These are phyloP conservation scores for Cupressus sempervirens DNA, from an alignment of 75 land plant genomes.

Conservation along the genomic window DNA sequence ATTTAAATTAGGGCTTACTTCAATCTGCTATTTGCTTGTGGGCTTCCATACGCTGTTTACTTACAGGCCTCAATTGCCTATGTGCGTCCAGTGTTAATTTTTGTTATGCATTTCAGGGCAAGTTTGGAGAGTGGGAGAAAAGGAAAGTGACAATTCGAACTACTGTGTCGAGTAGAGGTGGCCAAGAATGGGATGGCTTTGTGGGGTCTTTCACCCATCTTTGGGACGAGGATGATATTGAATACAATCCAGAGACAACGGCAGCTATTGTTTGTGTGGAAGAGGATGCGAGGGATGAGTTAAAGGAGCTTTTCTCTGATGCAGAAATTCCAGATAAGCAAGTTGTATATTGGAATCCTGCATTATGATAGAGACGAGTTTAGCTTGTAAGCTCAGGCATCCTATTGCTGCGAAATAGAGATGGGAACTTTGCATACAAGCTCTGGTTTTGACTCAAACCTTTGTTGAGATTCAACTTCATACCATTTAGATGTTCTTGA, in stretches of 20 bases:
- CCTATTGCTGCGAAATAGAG: too few relatives aligned
- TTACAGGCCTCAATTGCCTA: too few relatives aligned
- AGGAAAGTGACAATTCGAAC: conserved; percentile 28
- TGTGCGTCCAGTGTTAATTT: background rate
- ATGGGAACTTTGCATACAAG: too few relatives aligned
- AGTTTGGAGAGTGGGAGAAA: conserved; percentile 25
- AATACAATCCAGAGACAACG: conserved; percentile 40
- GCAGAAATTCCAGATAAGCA: conserved; percentile 37
- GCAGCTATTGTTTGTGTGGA: conserved; percentile 39
- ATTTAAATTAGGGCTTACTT: too few relatives aligned
- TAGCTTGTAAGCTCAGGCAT: too few relatives aligned
- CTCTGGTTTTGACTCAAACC: too few relatives aligned
- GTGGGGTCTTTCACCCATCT: conserved; percentile 31
- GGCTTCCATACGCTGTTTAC: too few relatives aligned
- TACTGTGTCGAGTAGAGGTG: conserved; percentile 16
- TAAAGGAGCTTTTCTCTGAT: conserved; percentile 23
- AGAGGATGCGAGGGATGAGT: conserved; percentile 7
- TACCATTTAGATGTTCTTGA: too few relatives aligned
- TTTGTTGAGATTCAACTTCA: too few relatives aligned
- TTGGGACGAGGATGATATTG: conserved; percentile 46
- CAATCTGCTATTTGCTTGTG: too few relatives aligned
- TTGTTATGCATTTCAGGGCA: conserved; percentile 15
- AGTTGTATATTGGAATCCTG: conserved; percentile 20
- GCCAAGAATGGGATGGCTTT: conserved; percentile 29
- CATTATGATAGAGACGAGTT: background rate